phyloP scores from a whole-genome alignment of 192 early-diverging fungal genomes.

The Coemansia sp. region DNA sequence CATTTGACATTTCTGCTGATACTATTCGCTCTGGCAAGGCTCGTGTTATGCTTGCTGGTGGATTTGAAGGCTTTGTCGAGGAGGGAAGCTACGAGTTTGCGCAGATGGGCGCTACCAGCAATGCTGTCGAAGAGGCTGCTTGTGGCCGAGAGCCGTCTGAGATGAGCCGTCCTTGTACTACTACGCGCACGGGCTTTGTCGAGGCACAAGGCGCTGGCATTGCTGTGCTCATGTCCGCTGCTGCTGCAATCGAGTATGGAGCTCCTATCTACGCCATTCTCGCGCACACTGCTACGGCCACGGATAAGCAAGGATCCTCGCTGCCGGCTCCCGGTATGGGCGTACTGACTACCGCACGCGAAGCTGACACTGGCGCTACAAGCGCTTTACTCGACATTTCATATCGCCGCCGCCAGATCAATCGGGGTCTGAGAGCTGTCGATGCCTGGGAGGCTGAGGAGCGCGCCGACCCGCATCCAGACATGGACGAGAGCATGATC shows the following conservation, averaged over 20 bases:
- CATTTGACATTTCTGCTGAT: slow-evolving; percentile 90
- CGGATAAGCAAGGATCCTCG: slow-evolving; percentile 92
- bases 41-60: slow-evolving; percentile 91
- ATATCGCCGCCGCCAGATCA: slow-evolving; percentile 81
- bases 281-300: slow-evolving; percentile 85
- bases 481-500: slow-evolving; percentile 40
- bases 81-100: slow-evolving; percentile 96
- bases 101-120: slow-evolving; percentile 97
- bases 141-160: slow-evolving; percentile 82
- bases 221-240: slow-evolving; percentile 87
- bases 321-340: slow-evolving; percentile 96
- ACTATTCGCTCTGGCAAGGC: slow-evolving; percentile 89
- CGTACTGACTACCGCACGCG: slow-evolving; percentile 86
- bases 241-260: slow-evolving; percentile 87
- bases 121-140: slow-evolving; percentile 78
- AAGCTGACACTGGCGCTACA: slow-evolving; percentile 48
- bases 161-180: slow-evolving; percentile 90
- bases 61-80: slow-evolving; percentile 91
- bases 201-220: slow-evolving; percentile 93
- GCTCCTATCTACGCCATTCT: slow-evolving; percentile 91
- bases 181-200: slow-evolving; percentile 92
- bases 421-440: slow-evolving; percentile 20
- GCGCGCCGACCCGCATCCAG: not conserved
- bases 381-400: slow-evolving; percentile 69
- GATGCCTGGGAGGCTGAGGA: slow-evolving; percentile 27